Evolutionary conservation across 305 asterid species (phyloP).

Genomic region (Fraxinus ornus): DNA sequence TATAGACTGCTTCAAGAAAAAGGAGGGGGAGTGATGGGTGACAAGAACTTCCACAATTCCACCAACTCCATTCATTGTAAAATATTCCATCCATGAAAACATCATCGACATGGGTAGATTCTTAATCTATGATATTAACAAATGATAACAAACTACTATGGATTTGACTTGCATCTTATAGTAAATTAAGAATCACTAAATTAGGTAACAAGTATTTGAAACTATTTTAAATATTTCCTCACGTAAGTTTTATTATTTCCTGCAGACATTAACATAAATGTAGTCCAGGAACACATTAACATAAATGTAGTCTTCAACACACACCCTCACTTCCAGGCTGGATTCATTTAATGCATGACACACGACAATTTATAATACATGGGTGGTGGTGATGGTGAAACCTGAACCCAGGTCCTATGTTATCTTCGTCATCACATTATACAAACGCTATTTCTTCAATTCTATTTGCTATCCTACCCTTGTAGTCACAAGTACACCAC

Average conservation of each 20-base stretch:
- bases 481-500: not conserved
- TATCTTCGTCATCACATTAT: not conserved
- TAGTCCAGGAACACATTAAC: not conserved
- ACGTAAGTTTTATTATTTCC: no score
- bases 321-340: not conserved
- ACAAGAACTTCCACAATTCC: not conserved
- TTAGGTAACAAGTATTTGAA: not conserved
- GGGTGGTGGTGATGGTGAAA: not conserved
- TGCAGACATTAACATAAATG: not conserved
- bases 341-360: not conserved
- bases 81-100: not conserved
- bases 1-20: not conserved
- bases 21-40: not conserved
- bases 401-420: not conserved
- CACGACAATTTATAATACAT: not conserved
- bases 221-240: not conserved
- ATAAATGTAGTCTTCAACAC: not conserved
- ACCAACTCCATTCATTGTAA: not conserved
- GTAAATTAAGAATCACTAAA: not conserved
- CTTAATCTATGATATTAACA: not conserved
- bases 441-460: not conserved
- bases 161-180: not conserved
- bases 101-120: not conserved
- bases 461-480: not conserved
- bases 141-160: not conserved